phyloP scores from a whole-genome alignment of 2,329 filamentous ascomycete genomes.

The Monascus ruber region DNA sequence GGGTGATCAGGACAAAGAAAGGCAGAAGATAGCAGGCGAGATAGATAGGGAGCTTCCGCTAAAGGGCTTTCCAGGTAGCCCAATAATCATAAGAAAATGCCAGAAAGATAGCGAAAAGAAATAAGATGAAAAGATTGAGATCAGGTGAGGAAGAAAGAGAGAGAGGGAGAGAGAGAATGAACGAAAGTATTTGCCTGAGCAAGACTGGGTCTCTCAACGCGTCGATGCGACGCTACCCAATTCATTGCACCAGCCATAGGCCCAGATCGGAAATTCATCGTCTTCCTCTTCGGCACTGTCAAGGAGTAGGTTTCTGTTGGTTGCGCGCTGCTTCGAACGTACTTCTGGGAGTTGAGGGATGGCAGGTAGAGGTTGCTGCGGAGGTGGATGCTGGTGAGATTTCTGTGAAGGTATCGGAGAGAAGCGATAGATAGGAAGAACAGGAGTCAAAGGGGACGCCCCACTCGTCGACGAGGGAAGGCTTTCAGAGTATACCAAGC shows the following conservation, averaged over 20 bases:
- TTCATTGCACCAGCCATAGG: slow-evolving; percentile 33
- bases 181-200: no score
- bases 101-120: no score
- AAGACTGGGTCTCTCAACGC: slow-evolving; percentile 14
- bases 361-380: slow-evolving; percentile 20
- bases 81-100: no score
- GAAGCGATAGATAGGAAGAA: slow-evolving; percentile 27
- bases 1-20: no score
- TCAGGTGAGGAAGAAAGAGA: no score
- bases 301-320: slow-evolving; percentile 37
- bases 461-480: slow-evolving; percentile 26
- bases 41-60: no score
- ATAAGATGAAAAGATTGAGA: no score
- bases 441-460: slow-evolving; percentile 30
- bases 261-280: slow-evolving; percentile 37
- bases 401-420: slow-evolving; percentile 24
- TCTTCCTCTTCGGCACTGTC: slow-evolving; percentile 40
- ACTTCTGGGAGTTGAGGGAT: slow-evolving; percentile 21
- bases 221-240: slow-evolving; percentile 22
- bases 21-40: no score
- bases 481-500: slow-evolving; percentile 26
- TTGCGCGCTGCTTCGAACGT: slow-evolving; percentile 28
- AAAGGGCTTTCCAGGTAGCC: no score
- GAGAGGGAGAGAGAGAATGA: no score
- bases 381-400: slow-evolving; percentile 9